These are phyloP conservation scores for Davidsoniella virescens DNA, from an alignment of 2,329 filamentous ascomycete species.

Conservation along the genomic window DNA sequence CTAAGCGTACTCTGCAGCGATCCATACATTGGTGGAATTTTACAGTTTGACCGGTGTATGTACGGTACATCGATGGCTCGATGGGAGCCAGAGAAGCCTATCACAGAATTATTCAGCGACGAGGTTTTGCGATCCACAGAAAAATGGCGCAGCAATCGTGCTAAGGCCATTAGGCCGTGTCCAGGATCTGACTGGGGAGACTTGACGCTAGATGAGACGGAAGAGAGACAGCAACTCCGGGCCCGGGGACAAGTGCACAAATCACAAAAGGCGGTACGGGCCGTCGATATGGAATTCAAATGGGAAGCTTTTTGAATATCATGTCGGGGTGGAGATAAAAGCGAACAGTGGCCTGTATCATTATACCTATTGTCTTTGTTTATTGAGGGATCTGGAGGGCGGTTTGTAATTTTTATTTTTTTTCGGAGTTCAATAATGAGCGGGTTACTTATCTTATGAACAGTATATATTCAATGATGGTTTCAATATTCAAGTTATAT, in stretches of 20 bases:
- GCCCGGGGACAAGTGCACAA: background rate
- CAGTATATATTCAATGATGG: too few species aligned
- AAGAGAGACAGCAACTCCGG: background rate
- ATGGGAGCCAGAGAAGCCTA: background rate
- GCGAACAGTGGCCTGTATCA: too few species aligned
- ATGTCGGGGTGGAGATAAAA: too few species aligned
- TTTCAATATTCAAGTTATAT: too few species aligned
- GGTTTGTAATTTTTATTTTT: too few species aligned
- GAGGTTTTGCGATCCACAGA: background rate
- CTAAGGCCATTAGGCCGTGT: background rate
- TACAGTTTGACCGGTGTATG: conserved; percentile 37
- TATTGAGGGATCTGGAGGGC: too few species aligned
- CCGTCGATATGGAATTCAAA: background rate
- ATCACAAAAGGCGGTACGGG: background rate
- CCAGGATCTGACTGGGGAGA: background rate
- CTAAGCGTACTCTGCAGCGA: conserved; percentile 56
- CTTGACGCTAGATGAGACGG: background rate
- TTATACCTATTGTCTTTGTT: too few species aligned
- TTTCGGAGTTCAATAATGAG: too few species aligned
- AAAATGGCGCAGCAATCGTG: background rate
- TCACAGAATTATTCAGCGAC: background rate
- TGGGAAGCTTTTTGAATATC: background rate
- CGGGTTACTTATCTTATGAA: too few species aligned
- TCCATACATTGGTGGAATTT: conserved; percentile 45
- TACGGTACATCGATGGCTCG: background rate